Evolutionary conservation across 768 basidiomycete species (phyloP), one percentile per base, ranked within the genome.

Genomic region (Holtermannia corniformis): DNA sequence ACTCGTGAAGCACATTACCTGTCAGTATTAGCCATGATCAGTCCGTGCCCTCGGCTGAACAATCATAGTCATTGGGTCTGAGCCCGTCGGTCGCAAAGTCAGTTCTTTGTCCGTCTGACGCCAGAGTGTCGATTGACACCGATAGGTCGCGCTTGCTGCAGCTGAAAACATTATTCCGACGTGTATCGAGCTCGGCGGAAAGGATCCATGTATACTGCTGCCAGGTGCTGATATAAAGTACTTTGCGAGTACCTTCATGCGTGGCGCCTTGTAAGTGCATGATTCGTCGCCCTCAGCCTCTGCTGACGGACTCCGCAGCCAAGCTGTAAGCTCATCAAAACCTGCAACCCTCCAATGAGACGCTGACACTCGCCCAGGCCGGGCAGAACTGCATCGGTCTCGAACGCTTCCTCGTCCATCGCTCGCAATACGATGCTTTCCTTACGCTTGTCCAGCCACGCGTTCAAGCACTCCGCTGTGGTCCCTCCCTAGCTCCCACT

Each of bases 351-450:
- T n/a, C n/a, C n/a, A n/a, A n/a, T n/a, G n/a, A n/a, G n/a, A n/a
- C n/a, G n/a, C n/a, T 16, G 45, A 47, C 53, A 28, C 56, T 22
- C 19, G 1, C 22, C 10, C 43, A 64, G 61, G 61, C 66, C 47
- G 92, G 92, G 20, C 93, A 96, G 74, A 96, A 96, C 64, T 99
- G 93, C 71, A 93, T 99, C 62, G 93, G 92, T 28, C 87, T 92
- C 57, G 93, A 99, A 71, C 81, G 91, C 1, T 79, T 97, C 59
- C 80, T 97, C 44, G 88, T 97, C 32, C 90, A 91, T 63, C 67
- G 75, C 0, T 77, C 78, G 0, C 84, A 88, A 62, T 85, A 91
- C 61, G 81, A 89, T 44, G 80, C 82, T 4, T 79, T 97, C 46
- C 79, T 83, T 59, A 75, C 76, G 2, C 77, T 82, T 20, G 77